Evolutionary conservation across 2,329 filamentous ascomycete genomes (phyloP).

Genomic region (Aspergillus pseudoterreus): DNA sequence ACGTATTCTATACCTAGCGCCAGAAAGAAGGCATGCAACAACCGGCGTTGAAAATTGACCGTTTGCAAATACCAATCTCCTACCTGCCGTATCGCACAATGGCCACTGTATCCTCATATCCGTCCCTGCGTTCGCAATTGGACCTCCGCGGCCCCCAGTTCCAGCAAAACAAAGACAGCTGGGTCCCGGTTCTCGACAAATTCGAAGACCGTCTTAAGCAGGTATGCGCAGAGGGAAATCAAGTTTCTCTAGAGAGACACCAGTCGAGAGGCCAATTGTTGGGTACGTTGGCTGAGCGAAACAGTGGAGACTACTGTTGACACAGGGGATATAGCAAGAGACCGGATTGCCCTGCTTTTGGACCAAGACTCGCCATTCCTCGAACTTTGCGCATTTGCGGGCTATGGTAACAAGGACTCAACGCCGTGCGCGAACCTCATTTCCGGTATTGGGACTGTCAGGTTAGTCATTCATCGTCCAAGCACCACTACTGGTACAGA

Average conservation of each 20-base stretch:
- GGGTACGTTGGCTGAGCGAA: constrained; percentile 11
- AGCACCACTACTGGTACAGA: no score
- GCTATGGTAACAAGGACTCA: constrained; percentile 32
- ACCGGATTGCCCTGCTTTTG: constrained; percentile 35
- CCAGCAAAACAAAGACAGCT: constrained; percentile 4
- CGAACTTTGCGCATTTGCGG: constrained; percentile 38
- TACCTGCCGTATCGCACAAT: not conserved
- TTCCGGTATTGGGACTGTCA: constrained; percentile 36
- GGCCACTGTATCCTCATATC: not conserved
- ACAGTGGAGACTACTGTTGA: not conserved
- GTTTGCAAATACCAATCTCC: no score
- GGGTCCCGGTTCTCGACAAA: constrained; percentile 30
- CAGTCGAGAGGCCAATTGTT: constrained; percentile 27
- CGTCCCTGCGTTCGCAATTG: not conserved
- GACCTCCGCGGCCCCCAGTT: not conserved
- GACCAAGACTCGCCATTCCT: constrained; percentile 40
- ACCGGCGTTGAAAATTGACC: no score
- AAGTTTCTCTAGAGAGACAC: constrained; percentile 26
- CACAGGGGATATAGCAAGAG: constrained; percentile 28
- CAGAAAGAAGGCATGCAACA: no score
- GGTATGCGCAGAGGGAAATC: constrained; percentile 28
- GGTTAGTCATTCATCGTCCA: constrained; percentile 9
- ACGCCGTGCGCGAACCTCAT: constrained; percentile 37
- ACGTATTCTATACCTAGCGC: no score
- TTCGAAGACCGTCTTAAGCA: constrained; percentile 26